Evolutionary conservation across 73 alveolate genomes (phyloP).

Genomic region (Blepharisma japonicum): DNA sequence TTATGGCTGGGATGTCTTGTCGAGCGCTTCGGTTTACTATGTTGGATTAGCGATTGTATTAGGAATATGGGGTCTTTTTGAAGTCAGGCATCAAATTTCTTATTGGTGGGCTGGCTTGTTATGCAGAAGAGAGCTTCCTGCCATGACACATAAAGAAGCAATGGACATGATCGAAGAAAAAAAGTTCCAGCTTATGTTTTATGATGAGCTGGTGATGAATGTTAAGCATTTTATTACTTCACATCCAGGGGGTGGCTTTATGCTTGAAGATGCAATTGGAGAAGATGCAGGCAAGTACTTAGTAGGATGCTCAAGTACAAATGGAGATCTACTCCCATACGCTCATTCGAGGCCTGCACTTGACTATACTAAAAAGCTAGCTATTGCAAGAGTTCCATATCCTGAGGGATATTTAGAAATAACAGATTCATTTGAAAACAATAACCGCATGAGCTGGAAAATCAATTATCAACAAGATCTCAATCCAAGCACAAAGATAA

Average conservation of each 20-base stretch:
- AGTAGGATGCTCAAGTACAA: not conserved
- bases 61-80: not conserved
- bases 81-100: not conserved
- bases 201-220: constrained; percentile 8
- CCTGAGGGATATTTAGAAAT: not conserved
- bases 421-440: not conserved
- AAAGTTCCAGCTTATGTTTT: not conserved
- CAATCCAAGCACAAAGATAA: not conserved
- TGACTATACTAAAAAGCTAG: not conserved
- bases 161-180: not conserved
- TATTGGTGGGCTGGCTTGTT: not conserved
- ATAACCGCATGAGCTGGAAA: not conserved
- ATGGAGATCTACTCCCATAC: not conserved
- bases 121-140: not conserved
- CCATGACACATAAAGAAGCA: not conserved
- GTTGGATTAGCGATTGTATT: not conserved
- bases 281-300: constrained; percentile 18
- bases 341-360: not conserved
- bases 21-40: not conserved
- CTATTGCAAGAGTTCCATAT: not conserved
- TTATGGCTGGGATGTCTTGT: not conserved
- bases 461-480: not conserved
- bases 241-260: constrained; percentile 28
- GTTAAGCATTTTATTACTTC: not conserved
- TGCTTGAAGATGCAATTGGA: constrained; percentile 20